Evolutionary conservation across 345 rosid genomes (phyloP).

Genomic region (Lepidium sativum): DNA sequence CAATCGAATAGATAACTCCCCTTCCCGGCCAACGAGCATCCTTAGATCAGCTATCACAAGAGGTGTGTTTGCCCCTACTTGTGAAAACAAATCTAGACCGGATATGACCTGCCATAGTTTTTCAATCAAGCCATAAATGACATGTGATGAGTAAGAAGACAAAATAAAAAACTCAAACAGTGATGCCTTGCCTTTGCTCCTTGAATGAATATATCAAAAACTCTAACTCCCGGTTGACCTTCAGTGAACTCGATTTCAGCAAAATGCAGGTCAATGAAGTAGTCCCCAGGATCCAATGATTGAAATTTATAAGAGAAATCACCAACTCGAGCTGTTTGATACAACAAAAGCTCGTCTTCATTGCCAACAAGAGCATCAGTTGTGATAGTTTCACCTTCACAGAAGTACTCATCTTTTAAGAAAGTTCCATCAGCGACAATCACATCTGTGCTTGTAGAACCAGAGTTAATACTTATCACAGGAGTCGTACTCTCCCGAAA

Average conservation of each 20-base stretch:
- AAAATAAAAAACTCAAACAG: neutral
- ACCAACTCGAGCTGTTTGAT: conserved; percentile 45
- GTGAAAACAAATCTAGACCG: conserved; percentile 45
- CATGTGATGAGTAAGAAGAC: neutral
- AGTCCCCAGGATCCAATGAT: conserved; percentile 37
- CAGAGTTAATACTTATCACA: conserved; percentile 38
- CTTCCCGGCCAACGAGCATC: conserved; percentile 36
- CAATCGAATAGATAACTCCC: conserved; percentile 43
- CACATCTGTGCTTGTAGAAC: conserved; percentile 27
- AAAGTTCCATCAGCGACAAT: conserved; percentile 27
- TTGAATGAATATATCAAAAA: conserved; percentile 48
- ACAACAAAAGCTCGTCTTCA: conserved; percentile 30
- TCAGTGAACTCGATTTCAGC: conserved; percentile 44
- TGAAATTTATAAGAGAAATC: conserved; percentile 39
- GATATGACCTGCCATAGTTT: conserved; percentile 41
- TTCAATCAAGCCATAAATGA: neutral
- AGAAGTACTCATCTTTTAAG: conserved; percentile 30
- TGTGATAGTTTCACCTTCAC: conserved; percentile 37
- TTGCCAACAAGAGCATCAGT: conserved; percentile 29
- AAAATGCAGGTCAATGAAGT: conserved; percentile 39
- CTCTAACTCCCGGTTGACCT: conserved; percentile 51
- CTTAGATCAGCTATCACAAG: conserved; percentile 44
- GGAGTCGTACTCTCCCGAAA: conserved; percentile 8
- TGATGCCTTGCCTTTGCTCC: conserved; percentile 39
- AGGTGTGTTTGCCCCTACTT: conserved; percentile 49